phyloP scores from a whole-genome alignment of 306 rosid species.

The Acacia confusa region DNA sequence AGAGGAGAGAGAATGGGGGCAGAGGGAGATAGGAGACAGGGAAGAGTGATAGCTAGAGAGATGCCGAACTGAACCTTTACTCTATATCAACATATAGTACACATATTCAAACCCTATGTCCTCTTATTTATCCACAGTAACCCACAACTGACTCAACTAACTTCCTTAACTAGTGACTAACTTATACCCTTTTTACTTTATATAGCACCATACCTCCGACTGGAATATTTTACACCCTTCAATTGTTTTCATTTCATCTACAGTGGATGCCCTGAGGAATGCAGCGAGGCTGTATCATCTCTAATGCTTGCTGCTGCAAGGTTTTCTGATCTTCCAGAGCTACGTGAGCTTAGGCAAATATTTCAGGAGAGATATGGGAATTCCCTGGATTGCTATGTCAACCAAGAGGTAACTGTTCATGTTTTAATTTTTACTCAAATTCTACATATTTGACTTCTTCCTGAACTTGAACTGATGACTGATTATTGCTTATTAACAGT shows the following conservation, averaged over 20 bases:
- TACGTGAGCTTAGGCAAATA: conserved; percentile 84
- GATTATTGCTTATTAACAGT: conserved; percentile 47
- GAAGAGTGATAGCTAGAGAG: too few species aligned
- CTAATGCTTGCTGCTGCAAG: conserved; percentile 93
- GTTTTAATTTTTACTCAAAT: conserved; percentile 9
- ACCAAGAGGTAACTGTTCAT: conserved; percentile 54
- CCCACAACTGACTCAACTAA: too few species aligned
- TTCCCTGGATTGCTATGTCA: conserved; percentile 57
- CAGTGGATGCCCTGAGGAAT: conserved; percentile 96
- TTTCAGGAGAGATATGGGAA: conserved; percentile 83
- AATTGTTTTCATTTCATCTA: conserved; percentile 34
- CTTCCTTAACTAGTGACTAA: too few species aligned
- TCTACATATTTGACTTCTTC: conserved; percentile 16
- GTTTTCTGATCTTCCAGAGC: conserved; percentile 94
- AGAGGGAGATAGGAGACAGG: too few species aligned
- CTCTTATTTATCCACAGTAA: too few species aligned
- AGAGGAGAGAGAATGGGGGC: too few species aligned
- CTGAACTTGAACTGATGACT: conserved; percentile 36
- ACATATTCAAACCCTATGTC: too few species aligned
- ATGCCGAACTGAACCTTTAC: too few species aligned
- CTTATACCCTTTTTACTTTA: too few species aligned
- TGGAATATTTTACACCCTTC: not conserved
- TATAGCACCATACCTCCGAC: not conserved
- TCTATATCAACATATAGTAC: too few species aligned
- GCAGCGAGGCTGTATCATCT: conserved; percentile 80